These are phyloP conservation scores for Carallia pectinifolia DNA, from an alignment of 345 rosid species.

Conservation along the genomic window DNA sequence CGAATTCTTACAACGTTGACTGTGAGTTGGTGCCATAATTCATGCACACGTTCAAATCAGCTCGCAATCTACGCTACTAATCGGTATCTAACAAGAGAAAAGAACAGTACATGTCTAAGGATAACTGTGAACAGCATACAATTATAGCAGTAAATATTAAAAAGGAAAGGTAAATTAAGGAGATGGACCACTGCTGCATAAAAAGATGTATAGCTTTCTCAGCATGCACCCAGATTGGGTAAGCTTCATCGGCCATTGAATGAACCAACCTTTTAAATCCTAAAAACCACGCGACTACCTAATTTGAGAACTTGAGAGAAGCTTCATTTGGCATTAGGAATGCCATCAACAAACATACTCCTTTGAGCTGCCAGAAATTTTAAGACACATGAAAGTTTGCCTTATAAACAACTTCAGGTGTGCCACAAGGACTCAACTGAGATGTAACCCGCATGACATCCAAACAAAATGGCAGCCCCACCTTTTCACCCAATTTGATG, in stretches of 20 bases:
- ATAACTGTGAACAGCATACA: conserved; percentile 1
- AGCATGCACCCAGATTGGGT: too few species aligned
- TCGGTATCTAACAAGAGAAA: conserved; percentile 9
- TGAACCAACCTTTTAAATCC: too few species aligned
- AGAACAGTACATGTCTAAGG: conserved; percentile 17
- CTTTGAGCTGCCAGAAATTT: background rate
- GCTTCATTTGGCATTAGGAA: too few species aligned
- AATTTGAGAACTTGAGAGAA: too few species aligned
- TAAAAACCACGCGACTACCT: too few species aligned
- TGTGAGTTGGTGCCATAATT: background rate
- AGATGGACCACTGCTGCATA: background rate
- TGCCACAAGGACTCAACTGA: background rate
- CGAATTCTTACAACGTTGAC: background rate
- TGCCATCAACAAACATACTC: background rate
- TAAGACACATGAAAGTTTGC: background rate
- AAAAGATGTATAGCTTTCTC: too few species aligned
- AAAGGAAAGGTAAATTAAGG: background rate
- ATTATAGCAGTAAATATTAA: background rate
- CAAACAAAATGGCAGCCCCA: background rate
- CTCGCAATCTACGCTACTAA: conserved; percentile 12
- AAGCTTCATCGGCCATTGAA: too few species aligned
- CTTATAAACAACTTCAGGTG: too few species aligned
- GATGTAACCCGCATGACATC: background rate
- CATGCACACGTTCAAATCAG: conserved; percentile 5
- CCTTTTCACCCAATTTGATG: background rate